A percentile compares a stretch with the other conserved stretches of the same genome.
These are phyloP conservation scores for Maudiozyma serrabonitensis DNA, from an alignment of 805 yeast genomes.

Conservation along the genomic window DNA sequence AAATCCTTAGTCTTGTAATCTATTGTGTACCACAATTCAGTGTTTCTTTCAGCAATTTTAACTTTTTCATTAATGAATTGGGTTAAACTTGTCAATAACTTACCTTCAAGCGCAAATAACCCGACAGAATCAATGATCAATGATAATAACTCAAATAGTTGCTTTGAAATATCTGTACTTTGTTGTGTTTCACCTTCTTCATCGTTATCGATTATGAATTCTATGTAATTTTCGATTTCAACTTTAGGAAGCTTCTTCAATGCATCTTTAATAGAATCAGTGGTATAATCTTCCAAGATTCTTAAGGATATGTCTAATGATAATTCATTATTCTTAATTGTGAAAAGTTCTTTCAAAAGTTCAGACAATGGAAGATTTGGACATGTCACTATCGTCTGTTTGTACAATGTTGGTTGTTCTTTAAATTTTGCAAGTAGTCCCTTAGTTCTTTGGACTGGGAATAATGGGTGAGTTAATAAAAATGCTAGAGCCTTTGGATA, in stretches of 20 bases:
- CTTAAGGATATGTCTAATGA: conserved; percentile 61
- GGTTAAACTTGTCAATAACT: conserved; percentile 16
- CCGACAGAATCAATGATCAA: conserved; percentile 29
- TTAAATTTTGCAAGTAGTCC: conserved; percentile 47
- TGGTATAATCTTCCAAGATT: conserved; percentile 54
- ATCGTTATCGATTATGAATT: conserved; percentile 22
- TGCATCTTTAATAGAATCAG: conserved; percentile 45
- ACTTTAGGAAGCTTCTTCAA: conserved; percentile 26
- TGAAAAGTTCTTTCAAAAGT: conserved; percentile 49
- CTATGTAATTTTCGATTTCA: conserved; percentile 27
- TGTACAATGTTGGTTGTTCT: conserved; percentile 52
- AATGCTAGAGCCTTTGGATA: conserved; percentile 59
- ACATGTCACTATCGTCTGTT: conserved; percentile 77
- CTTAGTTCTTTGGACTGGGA: conserved; percentile 50
- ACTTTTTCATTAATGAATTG: conserved; percentile 21
- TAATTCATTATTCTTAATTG: conserved; percentile 49
- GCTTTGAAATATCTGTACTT: conserved; percentile 10
- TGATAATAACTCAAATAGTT: conserved; percentile 25
- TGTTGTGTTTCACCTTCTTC: conserved; percentile 12
- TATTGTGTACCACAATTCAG: conserved; percentile 22
- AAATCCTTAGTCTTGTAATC: conserved; percentile 14
- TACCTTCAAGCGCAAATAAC: conserved; percentile 25
- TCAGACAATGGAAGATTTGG: conserved; percentile 58
- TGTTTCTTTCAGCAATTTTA: conserved; percentile 21
- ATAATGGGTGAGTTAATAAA: conserved; percentile 78